Evolutionary conservation across 768 basidiomycete species (phyloP), one percentile per base, ranked within the genome.

Genomic region (Terana coerulea): DNA sequence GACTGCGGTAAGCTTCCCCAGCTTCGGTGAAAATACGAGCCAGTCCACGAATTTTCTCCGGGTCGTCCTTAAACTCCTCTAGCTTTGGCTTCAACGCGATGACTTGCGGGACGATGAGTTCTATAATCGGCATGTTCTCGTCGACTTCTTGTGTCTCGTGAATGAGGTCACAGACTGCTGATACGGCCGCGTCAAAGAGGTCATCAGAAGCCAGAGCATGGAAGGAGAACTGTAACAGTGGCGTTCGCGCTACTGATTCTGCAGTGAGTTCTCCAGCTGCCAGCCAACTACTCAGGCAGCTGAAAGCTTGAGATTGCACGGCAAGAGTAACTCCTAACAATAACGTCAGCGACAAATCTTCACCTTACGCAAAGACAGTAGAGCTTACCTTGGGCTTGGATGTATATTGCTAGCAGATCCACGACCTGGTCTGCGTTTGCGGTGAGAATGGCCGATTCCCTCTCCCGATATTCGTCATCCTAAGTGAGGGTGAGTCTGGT

Each of bases 71-170:
- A 44, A 76, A 71, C 33, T 76, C 75, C 15, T 73, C 67, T 35
- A 98, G 71, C 48, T 76, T 74, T 1, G 82, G 75, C 53, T 78
- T 81, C 25, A 99, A 70, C 9, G 76, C 80, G 51, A 95, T 85
- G 37, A 98, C 75, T n/a, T 82, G 78, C 1, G 93, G 93, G 0
- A 98, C 84, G 51, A 99, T 85, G 53, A 85, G 74, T 62, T 97
- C 79, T 60, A 98, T 94, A 57, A 89, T 82, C 19, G 80, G 69
- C 83, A 95, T 90, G 63, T 92, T 94, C 26, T 98, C 95, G 54
- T 95, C 88, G 26, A 97, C 79, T 68, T 99, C 97, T 69, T 98
- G 95, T 0, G 97, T 98, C 67, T 99, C 97, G 68, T 98, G 97
- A 48, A 98, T 92, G 60, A 98, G 72, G 65, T 97, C 93, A 67